Evolutionary conservation across 176 grass and related monocot genomes (phyloP), one percentile per base, ranked within the genome.

Genomic region (Eragrostis curvula): DNA sequence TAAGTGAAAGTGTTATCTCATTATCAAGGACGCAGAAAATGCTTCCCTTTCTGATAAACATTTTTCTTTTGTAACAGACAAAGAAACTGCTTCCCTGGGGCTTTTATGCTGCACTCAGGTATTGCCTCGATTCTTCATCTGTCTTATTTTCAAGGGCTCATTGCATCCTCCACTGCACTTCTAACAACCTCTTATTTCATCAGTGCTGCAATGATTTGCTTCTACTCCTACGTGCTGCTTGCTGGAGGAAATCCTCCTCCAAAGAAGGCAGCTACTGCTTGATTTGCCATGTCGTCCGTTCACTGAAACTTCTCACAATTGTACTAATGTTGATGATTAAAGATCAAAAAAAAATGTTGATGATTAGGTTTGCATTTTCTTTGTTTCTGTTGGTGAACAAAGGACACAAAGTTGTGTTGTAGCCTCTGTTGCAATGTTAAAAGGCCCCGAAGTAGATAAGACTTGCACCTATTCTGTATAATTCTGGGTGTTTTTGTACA

Each of bases 211-310:
- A 97, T 97, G 92, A 87, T 94, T 43, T 94, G 92, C 81, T 97
- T 97, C 81, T 97, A 97, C 80, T 78, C 72, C 0, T 97, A 97
- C 18, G 95, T 97, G 36, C 8, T 97, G 36, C 52, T 91, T 58
- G 84, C 91, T 48, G 95, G 92, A 53, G 95, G 95, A 24, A 94
- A 97, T 71, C 92, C 95, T 0, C 92, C 92, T 53, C 92, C 95
- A 39, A 97, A 97, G 77, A 81, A 84, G 78, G 81, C 77, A 5
- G 48, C 63, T 30, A 66, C 87, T 40, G 73, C 84, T 72, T 80
- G 67, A 76, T 86, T 79, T 57, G 49, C 68, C 59, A 20, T 64
- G 40, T 27, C 5, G 24, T 28, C 16, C 10, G 16, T 42, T 39
- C 3, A 9, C 18, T 0, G 15, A 61, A 21, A 2, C 6, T 50